Evolutionary conservation across 2,329 filamentous ascomycete genomes (phyloP).

Genomic region (Septoria linicola): DNA sequence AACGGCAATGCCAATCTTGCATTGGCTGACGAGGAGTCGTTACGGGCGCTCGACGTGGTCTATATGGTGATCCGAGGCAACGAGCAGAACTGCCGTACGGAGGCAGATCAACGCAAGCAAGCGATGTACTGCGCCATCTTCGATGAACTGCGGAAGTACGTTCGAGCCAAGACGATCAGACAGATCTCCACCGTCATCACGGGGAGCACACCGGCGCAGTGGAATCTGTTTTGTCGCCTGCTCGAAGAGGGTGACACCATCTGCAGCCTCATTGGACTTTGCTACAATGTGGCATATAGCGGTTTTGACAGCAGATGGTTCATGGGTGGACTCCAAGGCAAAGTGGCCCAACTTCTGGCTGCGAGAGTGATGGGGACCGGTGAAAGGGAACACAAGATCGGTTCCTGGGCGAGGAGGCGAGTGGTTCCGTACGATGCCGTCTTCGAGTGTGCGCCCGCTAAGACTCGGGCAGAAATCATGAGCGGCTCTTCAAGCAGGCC

Average conservation of each 20-base stretch:
- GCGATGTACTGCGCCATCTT: constrained; percentile 7
- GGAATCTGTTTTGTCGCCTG: constrained; percentile 5
- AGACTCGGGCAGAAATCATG: neutral
- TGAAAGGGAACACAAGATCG: neutral
- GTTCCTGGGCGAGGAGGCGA: neutral
- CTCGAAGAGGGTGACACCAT: constrained; percentile 5
- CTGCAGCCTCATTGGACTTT: constrained; percentile 5
- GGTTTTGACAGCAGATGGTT: constrained; percentile 4
- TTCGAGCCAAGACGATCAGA: constrained; percentile 2
- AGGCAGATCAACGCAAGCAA: neutral
- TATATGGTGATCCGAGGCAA: neutral
- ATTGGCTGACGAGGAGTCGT: constrained; percentile 1
- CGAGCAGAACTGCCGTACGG: neutral
- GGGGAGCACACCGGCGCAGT: constrained; percentile 5
- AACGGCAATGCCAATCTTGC: neutral
- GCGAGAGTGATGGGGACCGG: neutral
- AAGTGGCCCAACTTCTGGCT: neutral
- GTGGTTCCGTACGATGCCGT: neutral
- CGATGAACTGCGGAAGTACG: constrained; percentile 8
- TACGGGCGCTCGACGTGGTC: neutral
- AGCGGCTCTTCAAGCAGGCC: neutral
- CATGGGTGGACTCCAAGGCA: constrained; percentile 5
- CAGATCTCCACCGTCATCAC: constrained; percentile 5
- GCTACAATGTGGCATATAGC: constrained; percentile 4
- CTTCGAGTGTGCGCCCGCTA: neutral